These are phyloP conservation scores for Pseudozyma pruni DNA, from an alignment of 1,284 basidiomycete species.

Conservation along the genomic window DNA sequence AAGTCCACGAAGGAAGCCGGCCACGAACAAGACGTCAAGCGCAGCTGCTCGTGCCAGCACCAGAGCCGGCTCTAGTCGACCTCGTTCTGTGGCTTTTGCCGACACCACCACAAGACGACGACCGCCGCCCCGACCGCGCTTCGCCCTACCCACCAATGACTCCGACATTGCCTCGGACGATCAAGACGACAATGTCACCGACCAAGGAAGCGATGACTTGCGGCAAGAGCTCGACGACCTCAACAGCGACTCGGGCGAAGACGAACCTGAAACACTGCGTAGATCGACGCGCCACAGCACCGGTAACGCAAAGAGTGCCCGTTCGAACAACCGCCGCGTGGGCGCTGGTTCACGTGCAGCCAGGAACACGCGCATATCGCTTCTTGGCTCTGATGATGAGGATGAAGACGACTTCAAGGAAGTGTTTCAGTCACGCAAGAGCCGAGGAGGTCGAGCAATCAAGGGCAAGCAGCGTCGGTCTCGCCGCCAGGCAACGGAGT, in stretches of 20 bases:
- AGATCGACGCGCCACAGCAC: conserved; percentile 9
- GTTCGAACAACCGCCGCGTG: background rate
- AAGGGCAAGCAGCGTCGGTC: background rate
- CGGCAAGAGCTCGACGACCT: conserved; percentile 19
- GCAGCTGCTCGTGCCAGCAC: background rate
- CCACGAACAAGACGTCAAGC: background rate
- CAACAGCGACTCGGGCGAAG: conserved; percentile 17
- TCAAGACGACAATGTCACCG: conserved; percentile 5
- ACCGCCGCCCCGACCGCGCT: conserved; percentile 7
- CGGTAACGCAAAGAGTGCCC: background rate
- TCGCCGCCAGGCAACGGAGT: background rate
- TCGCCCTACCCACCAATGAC: conserved; percentile 1
- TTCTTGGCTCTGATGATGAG: conserved; percentile 11
- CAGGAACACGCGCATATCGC: background rate
- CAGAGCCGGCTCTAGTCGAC: background rate
- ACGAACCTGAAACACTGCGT: conserved; percentile 8
- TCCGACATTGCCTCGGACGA: conserved; percentile 14
- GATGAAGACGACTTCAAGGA: conserved; percentile 10
- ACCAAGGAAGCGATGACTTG: conserved; percentile 6
- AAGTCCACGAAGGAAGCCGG: background rate
- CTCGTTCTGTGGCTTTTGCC: background rate
- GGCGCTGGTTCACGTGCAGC: background rate
- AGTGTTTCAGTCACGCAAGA: background rate
- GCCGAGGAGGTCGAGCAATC: background rate
- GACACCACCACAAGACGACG: background rate